A percentile compares a stretch with the other conserved stretches of the same genome.
These are phyloP conservation scores for Marchantia paleacea DNA, from an alignment of 225 moss, liverwort and hornwort genomes.

Conservation along the genomic window DNA sequence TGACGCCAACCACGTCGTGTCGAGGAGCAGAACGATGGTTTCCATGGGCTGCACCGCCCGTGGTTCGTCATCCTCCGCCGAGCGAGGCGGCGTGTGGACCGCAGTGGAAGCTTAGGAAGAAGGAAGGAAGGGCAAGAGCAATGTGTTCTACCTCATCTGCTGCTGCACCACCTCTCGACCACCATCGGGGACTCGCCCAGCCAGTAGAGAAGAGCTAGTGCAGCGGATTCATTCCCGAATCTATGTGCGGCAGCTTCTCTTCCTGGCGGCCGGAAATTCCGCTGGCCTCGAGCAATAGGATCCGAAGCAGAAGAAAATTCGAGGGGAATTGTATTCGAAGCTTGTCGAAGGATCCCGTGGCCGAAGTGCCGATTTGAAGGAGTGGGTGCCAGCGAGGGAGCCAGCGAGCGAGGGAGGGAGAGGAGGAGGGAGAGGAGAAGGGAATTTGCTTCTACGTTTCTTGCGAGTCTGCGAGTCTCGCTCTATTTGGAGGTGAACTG, in stretches of 20 bases:
- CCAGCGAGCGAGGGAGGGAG: no score
- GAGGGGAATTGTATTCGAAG: neutral
- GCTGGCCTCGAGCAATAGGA: no score
- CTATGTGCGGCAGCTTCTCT: no score
- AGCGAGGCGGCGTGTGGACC: constrained; percentile 17
- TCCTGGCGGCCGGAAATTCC: no score
- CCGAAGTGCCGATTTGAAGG: neutral
- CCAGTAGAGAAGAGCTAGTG: no score
- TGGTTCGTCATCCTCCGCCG: neutral
- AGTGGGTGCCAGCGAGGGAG: neutral
- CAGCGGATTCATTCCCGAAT: no score
- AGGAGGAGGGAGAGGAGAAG: no score
- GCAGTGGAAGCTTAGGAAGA: neutral
- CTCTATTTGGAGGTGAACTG: neutral
- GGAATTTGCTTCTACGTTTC: no score
- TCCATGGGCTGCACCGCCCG: neutral
- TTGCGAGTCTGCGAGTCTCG: no score
- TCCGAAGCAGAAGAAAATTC: neutral
- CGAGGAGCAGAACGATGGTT: neutral
- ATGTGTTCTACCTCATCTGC: neutral
- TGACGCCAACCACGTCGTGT: constrained; percentile 12
- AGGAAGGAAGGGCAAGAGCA: neutral
- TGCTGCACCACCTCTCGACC: neutral
- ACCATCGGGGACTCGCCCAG: no score
- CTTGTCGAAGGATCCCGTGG: neutral